These are phyloP conservation scores for Eurotiales sp. DNA, from an alignment of 2,329 filamentous ascomycete genomes.

Conservation along the genomic window DNA sequence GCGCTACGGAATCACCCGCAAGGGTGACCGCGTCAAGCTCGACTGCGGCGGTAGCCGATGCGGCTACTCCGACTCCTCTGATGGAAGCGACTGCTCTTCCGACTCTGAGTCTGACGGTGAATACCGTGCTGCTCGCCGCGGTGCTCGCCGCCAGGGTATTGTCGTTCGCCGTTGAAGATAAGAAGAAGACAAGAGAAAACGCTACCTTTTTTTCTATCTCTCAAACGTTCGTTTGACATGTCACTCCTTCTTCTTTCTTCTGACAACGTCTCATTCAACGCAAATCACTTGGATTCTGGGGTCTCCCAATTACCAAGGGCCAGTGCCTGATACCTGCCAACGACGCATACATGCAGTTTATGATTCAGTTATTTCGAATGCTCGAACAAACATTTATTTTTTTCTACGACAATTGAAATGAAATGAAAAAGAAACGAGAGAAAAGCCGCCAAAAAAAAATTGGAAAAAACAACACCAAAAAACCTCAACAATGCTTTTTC, in stretches of 20 bases:
- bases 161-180: constrained; percentile 34
- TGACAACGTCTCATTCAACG: not conserved
- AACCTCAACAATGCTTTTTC: not conserved
- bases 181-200: constrained; percentile 7
- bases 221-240: not conserved
- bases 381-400: not conserved
- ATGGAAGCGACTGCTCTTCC: constrained; percentile 62
- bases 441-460: not conserved
- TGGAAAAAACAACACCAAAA: not conserved
- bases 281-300: not conserved
- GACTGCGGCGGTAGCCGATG: constrained; percentile 90
- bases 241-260: not conserved
- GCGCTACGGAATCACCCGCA: constrained; percentile 92
- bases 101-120: constrained; percentile 46
- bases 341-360: not conserved
- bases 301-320: not conserved
- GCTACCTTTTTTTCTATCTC: not conserved
- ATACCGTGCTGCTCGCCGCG: constrained; percentile 33
- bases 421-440: not conserved
- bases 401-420: not conserved
- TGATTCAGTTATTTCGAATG: not conserved
- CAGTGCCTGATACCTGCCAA: not conserved
- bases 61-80: constrained; percentile 66
- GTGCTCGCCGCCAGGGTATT: constrained; percentile 35
- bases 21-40: constrained; percentile 88